Base-by-base conservation (phyloP, 371 early-diverging fungal species). In the Rhizopus delemar region DNA sequence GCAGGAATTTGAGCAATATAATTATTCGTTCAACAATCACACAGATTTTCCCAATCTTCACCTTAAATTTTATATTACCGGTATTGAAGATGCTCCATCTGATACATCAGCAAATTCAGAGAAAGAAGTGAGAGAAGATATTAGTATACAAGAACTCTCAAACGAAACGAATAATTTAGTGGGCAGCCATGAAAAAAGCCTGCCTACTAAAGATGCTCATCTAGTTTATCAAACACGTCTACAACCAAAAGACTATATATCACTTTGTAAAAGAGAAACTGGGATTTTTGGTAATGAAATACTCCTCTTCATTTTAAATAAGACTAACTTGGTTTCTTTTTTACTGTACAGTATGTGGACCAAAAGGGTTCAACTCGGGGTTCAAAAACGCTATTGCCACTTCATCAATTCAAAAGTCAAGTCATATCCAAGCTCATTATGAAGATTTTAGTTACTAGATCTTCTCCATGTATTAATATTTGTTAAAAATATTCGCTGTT, bases 401-500 rank as follows among this genome's bases (percentile, higher is more conserved):
- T 9, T 35, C 16, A n/a, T 56, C 66, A 0, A 38, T 53, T 3
- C 22, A 41, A 4, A 63, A 59, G 8, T 60, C 60, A 31, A 56
- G 34, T 32, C 43, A 29, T 28, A 63, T 70, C 0, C 48, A 56
- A 39, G 60, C 77, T 41, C 72, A 70, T 34, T 71, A 72, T 35
- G 77, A 80, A 63, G 67, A 67, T 7, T 80, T 80, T 63, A 65
- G 68, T 39, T 74, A 70, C 46, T 78, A 66, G 22, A 22, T 22
- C 22, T 22, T 22, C 22, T 22, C 22, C 2, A 2, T 22, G 22
- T 22, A 22, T 22, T 22, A 22, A 0, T 22, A 22, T 22, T 22
- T 22, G 22, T 22, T 22, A 22, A 22, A 22, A 22, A 22, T 22
- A 22, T 22, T 22, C 22, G 22, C 22, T 22, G 22, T 22, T 22